Evolutionary conservation across 116 monocot species (phyloP), one percentile per base, ranked within the genome.

Genomic region (Thalassia testudinum): DNA sequence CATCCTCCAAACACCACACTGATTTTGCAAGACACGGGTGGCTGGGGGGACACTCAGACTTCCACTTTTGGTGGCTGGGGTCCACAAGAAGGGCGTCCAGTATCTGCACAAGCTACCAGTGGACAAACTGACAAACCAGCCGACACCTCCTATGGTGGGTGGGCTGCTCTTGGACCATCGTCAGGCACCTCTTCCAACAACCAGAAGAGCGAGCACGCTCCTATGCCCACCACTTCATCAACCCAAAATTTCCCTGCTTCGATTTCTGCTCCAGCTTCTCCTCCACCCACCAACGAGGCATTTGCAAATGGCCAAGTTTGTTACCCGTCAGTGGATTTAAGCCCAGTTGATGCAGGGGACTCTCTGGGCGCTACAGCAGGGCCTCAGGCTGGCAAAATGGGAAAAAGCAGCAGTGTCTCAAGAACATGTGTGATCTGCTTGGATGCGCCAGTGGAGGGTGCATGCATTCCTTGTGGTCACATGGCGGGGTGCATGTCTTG

Each of bases 401-500:
- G n/a, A n/a, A 72, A 52, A 0, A 29, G 21, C 21, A 40, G 54
- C 16, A 48, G 29, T 12, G 13, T 7, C 47, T 65, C 73, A 10
- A 58, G 65, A 4, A 43, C 57, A 8, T 95, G 95, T 59, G 88
- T 82, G 19, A 79, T 95, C 37, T 88, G 95, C 55, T 63, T 82
- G 54, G 95, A 95, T 70, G 77, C 73, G 16, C 64, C 76, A 17
- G 81, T 75, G 11, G 82, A 95, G 57, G 88, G 81, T 6, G 95
- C 84, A 23, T 88, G 88, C 60, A 77, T 95, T 63, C 95, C 95
- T 0, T 95, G 95, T 20, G 88, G 95, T 38, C 95, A 95, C 63
- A 84, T 95, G 95, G 88, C 75, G 14, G 95, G 88, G 14, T 95
- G 95, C 67, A 95, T 95, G 88, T 62, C 72, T 15, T 95, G 95